Evolutionary conservation across 2,329 filamentous ascomycete genomes (phyloP).

Genomic region (Pyrenochaeta sp.): DNA sequence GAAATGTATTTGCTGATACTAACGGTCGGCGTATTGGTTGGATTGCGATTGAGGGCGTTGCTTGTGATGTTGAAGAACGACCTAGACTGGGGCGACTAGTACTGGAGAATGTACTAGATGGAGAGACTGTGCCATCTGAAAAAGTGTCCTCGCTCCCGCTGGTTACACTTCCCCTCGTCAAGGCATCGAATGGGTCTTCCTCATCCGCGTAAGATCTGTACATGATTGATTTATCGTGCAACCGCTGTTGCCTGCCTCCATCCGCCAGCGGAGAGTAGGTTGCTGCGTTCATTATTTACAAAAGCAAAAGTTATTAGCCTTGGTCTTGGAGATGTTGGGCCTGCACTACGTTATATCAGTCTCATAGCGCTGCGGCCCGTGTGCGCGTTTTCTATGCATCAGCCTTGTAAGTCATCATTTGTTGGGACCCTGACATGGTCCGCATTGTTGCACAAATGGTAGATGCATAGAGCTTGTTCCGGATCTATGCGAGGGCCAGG

Average conservation of each 20-base stretch:
- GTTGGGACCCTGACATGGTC: neutral
- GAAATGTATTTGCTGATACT: constrained; percentile 7
- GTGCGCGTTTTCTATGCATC: neutral
- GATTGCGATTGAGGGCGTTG: neutral
- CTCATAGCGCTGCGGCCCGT: neutral
- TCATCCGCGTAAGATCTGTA: neutral
- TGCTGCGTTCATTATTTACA: constrained; percentile 7
- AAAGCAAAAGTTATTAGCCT: neutral
- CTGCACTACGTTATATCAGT: neutral
- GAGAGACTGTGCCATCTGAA: constrained; percentile 4
- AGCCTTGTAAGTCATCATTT: neutral
- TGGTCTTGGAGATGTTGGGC: neutral
- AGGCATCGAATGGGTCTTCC: constrained; percentile 3
- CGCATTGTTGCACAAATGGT: constrained; percentile 1
- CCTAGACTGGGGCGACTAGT: constrained; percentile 1
- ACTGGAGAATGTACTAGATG: constrained; percentile 1
- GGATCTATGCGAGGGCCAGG: neutral
- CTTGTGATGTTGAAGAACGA: constrained; percentile 1
- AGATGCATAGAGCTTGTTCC: neutral
- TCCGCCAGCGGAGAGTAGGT: constrained; percentile 18
- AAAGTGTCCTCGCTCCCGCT: neutral
- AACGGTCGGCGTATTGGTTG: neutral
- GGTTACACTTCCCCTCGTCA: neutral
- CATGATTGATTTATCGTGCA: constrained; percentile 4
- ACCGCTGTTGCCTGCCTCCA: constrained; percentile 5